Conservation (phyloP, 2,329 filamentous ascomycete genomes). For the Epichloe brachyelytri region DNA sequence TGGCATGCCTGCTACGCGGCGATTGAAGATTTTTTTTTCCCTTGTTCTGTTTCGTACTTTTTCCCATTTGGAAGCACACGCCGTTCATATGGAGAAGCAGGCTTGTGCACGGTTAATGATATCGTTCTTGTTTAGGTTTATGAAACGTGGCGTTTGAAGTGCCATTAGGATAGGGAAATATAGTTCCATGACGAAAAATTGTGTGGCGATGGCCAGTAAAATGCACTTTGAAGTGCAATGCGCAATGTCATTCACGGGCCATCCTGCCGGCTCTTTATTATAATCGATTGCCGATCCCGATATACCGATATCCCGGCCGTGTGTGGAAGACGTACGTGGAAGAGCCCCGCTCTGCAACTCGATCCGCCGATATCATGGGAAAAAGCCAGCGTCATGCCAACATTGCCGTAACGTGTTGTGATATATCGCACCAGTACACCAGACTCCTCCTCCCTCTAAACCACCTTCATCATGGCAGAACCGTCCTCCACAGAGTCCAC, state of each 20-base stretch:
- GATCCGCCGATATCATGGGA: not conserved
- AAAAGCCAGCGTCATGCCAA: not conserved
- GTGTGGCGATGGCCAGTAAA: too few relatives aligned
- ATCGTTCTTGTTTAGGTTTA: not conserved
- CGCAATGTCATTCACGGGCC: not conserved
- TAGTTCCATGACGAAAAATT: not conserved
- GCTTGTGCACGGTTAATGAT: not conserved
- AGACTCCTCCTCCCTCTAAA: too few relatives aligned
- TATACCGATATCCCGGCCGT: not conserved
- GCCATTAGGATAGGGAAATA: not conserved
- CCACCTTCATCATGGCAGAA: not conserved
- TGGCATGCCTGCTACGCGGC: not conserved
- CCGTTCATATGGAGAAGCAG: not conserved
- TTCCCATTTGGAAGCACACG: not conserved
- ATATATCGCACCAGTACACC: too few relatives aligned
- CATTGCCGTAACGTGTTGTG: too few relatives aligned
- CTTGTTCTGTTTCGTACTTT: not conserved
- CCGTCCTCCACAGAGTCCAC: not conserved
- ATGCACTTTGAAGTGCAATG: too few relatives aligned
- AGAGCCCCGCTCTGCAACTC: not conserved
- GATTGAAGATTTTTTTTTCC: not conserved
- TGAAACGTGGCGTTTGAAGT: not conserved
- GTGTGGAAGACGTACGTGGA: not conserved
- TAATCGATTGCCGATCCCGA: not conserved
- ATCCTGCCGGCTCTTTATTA: not conserved